Conservation (phyloP, 1,284 basidiomycete species). For the Dichomitus squalens region DNA sequence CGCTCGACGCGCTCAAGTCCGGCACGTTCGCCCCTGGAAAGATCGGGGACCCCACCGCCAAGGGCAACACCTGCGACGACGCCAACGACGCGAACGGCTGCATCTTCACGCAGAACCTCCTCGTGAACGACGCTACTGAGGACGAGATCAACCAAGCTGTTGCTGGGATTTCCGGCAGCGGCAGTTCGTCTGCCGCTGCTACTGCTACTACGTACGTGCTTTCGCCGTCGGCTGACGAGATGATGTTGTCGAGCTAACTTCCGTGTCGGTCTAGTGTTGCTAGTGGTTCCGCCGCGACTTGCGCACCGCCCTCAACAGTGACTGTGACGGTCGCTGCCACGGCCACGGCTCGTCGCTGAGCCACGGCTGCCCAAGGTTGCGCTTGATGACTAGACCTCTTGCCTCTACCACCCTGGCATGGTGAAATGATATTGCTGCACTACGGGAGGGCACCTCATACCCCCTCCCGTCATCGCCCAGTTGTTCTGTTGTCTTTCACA, state of each 20-base stretch:
- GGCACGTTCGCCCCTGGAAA: conserved; percentile 68
- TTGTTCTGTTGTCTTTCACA: neutral
- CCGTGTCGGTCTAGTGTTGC: neutral
- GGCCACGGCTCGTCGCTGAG: conserved; percentile 12
- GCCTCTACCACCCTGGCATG: conserved; percentile 3
- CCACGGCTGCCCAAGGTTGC: neutral
- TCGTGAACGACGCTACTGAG: conserved; percentile 58
- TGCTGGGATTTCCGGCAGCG: conserved; percentile 29
- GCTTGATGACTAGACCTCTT: conserved; percentile 2
- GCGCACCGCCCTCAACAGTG: conserved; percentile 19
- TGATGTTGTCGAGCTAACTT: neutral
- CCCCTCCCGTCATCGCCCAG: conserved; percentile 8
- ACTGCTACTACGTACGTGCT: neutral
- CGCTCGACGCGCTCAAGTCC: conserved; percentile 58
- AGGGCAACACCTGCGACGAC: conserved; percentile 54
- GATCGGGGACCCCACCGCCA: conserved; percentile 50
- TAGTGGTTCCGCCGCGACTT: conserved; percentile 11
- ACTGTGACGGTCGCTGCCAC: conserved; percentile 18
- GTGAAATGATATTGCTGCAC: conserved; percentile 15
- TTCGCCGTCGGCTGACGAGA: too few species aligned
- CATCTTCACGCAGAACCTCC: conserved; percentile 63
- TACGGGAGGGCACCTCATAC: conserved; percentile 13
- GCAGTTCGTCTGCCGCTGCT: neutral
- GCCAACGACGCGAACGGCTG: conserved; percentile 58
- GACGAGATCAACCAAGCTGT: conserved; percentile 62